Conservation (phyloP, 805 yeast genomes). For the Candida nanaspora region DNA sequence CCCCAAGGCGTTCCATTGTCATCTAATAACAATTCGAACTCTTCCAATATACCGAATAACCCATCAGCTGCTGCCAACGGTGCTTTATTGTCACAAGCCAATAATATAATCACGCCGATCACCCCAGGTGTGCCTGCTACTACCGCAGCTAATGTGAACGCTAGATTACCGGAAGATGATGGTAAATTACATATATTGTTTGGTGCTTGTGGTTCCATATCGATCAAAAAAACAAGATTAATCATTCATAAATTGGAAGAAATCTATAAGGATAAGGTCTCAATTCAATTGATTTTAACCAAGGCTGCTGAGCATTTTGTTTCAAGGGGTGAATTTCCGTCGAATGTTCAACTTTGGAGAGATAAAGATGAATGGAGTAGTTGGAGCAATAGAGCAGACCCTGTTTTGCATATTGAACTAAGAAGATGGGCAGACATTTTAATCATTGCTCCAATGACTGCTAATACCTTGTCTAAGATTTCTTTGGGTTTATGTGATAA, state of each 20-base stretch:
- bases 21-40: too few species aligned
- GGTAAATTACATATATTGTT: conserved; percentile 48
- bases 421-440: conserved; percentile 96
- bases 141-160: conserved; percentile 17
- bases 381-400: conserved; percentile 50
- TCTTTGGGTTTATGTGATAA: conserved; percentile 91
- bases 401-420: conserved; percentile 74
- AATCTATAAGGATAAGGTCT: conserved; percentile 43
- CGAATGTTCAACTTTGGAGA: conserved; percentile 46
- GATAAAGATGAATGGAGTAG: conserved; percentile 51
- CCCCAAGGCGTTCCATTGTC: too few species aligned
- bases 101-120: not conserved
- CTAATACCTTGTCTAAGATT: conserved; percentile 85
- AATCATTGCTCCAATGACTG: conserved; percentile 89
- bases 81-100: too few species aligned
- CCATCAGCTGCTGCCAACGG: not conserved
- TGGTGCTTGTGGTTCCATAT: conserved; percentile 53
- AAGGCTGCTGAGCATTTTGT: conserved; percentile 47
- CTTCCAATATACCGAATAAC: too few species aligned
- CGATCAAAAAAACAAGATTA: conserved; percentile 43
- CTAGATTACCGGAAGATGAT: conserved; percentile 42
- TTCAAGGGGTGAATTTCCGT: conserved; percentile 36
- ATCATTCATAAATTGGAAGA: conserved; percentile 47
- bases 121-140: not conserved
- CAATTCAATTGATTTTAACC: conserved; percentile 49